Percentiles rank a stretch among this genome's conserved stretches.
These are phyloP conservation scores for Neurospora sp. DNA, from an alignment of 495 filamentous ascomycete species.

Conservation along the genomic window DNA sequence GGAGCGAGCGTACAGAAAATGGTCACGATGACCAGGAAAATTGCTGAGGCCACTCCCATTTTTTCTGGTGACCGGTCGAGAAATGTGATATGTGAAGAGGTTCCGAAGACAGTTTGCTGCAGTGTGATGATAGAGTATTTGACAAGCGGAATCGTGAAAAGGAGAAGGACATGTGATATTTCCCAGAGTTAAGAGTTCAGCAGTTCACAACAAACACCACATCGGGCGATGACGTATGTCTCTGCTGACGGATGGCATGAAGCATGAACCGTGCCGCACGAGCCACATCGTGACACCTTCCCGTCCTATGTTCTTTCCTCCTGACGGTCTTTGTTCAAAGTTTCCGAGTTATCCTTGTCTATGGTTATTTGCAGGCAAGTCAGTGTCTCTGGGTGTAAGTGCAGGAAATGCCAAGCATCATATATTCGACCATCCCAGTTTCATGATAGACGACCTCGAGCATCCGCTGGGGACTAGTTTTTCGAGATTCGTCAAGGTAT, in stretches of 20 bases:
- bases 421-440: not conserved
- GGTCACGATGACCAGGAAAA: slow-evolving; percentile 48
- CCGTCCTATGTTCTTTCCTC: not conserved
- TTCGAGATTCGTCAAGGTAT: not conserved
- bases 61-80: not conserved
- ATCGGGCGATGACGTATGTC: not conserved
- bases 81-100: not conserved
- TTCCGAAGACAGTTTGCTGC: not conserved
- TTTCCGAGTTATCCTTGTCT: not conserved
- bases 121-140: not conserved
- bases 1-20: slow-evolving; percentile 40
- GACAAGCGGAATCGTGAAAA: not conserved
- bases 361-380: not conserved
- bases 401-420: not conserved
- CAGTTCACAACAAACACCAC: slow-evolving; percentile 1
- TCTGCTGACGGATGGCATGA: not conserved
- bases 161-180: not conserved
- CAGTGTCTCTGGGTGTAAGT: not conserved
- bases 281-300: not conserved
- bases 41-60: slow-evolving; percentile 45
- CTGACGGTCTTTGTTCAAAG: not conserved
- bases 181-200: not conserved
- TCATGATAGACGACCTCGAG: not conserved
- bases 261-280: not conserved
- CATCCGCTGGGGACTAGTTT: not conserved